A percentile compares a stretch with the other conserved stretches of the same genome.
phyloP scores from a whole-genome alignment of 306 rosid genomes.

The Quercus bicolor region DNA sequence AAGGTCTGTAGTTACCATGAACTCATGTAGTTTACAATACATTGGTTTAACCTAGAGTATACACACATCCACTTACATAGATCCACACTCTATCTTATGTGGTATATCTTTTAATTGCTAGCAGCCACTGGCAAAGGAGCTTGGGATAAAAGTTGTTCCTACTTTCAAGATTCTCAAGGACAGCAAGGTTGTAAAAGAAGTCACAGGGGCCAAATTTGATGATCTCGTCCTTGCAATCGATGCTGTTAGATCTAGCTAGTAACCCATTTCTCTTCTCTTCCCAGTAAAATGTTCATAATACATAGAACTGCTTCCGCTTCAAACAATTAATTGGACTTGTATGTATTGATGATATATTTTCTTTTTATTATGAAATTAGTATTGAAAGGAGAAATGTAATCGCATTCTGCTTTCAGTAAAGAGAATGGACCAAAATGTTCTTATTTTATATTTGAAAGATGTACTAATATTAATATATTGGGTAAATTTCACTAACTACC shows the following conservation, averaged over 20 bases:
- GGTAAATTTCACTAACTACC: too few relatives aligned
- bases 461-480: background rate
- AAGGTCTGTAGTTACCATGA: constrained; percentile 43
- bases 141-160: constrained; percentile 93
- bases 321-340: constrained; percentile 15
- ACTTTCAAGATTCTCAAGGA: constrained; percentile 92
- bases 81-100: background rate
- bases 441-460: background rate
- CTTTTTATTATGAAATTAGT: background rate
- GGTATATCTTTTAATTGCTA: constrained; percentile 25
- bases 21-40: background rate
- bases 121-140: constrained; percentile 97
- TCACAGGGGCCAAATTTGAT: constrained; percentile 86
- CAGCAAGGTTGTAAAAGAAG: constrained; percentile 71
- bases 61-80: background rate
- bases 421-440: background rate
- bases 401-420: background rate
- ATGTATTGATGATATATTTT: constrained; percentile 12
- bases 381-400: background rate
- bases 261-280: background rate
- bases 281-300: constrained; percentile 15
- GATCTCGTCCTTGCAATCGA: constrained; percentile 84
- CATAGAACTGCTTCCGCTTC: constrained; percentile 1
- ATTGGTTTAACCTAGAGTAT: background rate
- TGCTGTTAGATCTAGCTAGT: constrained; percentile 55